Evolutionary conservation across 2,329 filamentous ascomycete genomes (phyloP).

Genomic region (Colletotrichum sp.): DNA sequence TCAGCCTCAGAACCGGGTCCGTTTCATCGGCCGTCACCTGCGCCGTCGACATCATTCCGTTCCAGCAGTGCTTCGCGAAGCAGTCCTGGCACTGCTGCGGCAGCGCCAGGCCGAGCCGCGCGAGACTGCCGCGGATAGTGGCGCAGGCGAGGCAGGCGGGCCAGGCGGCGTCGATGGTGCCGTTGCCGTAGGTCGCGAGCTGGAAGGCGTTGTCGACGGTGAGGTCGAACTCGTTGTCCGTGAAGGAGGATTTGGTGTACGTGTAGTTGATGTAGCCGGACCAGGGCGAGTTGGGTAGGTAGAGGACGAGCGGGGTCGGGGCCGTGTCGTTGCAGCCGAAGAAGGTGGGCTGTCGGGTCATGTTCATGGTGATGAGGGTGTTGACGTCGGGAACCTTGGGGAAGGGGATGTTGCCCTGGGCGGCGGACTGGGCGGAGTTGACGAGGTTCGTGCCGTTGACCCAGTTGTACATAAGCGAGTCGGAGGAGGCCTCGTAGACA

Average conservation of each 20-base stretch:
- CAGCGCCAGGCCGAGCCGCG: slow-evolving; percentile 28
- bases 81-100: slow-evolving; percentile 28
- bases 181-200: slow-evolving; percentile 78
- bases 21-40: slow-evolving; percentile 21
- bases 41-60: slow-evolving; percentile 21
- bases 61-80: slow-evolving; percentile 30
- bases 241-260: slow-evolving; percentile 27
- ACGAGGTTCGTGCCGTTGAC: slow-evolving; percentile 32
- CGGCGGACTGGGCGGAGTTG: slow-evolving; percentile 20
- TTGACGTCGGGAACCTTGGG: slow-evolving; percentile 29
- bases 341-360: slow-evolving; percentile 31
- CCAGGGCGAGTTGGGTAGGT: slow-evolving; percentile 33
- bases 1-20: slow-evolving; percentile 22
- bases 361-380: slow-evolving; percentile 28
- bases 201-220: slow-evolving; percentile 72
- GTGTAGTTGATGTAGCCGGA: slow-evolving; percentile 31
- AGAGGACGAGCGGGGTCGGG: slow-evolving; percentile 28
- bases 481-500: slow-evolving; percentile 33
- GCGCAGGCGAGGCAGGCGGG: slow-evolving; percentile 82
- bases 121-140: slow-evolving; percentile 72
- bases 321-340: slow-evolving; percentile 29
- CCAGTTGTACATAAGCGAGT: slow-evolving; percentile 26
- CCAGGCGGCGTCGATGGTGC: slow-evolving; percentile 74
- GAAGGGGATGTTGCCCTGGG: slow-evolving; percentile 29
- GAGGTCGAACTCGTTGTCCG: slow-evolving; percentile 26